These are phyloP conservation scores for Alternaria viburni DNA, from an alignment of 2,329 filamentous ascomycete species.

Conservation along the genomic window DNA sequence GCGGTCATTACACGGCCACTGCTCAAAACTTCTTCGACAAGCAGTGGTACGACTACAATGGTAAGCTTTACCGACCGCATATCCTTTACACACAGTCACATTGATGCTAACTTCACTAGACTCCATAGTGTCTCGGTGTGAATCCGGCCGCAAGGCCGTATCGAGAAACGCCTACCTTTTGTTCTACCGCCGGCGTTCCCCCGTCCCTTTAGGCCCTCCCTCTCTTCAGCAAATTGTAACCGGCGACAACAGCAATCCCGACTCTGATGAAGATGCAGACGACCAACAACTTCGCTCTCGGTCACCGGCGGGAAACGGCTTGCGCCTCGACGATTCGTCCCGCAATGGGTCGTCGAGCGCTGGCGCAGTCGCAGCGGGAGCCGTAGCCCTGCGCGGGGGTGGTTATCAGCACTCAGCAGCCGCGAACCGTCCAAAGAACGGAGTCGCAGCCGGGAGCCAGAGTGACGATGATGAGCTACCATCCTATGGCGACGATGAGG, in stretches of 20 bases:
- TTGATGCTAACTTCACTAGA: conserved; percentile 59
- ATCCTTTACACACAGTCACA: not conserved
- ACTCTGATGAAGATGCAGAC: conserved; percentile 54
- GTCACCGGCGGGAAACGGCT: conserved; percentile 77
- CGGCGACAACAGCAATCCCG: conserved; percentile 57
- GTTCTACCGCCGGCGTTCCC: conserved; percentile 90
- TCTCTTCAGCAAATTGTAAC: conserved; percentile 73
- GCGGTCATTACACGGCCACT: conserved; percentile 94
- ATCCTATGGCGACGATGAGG: conserved; percentile 32
- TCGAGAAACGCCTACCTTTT: conserved; percentile 85
- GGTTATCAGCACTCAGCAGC: conserved; percentile 43
- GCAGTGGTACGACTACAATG: conserved; percentile 96
- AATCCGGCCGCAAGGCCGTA: conserved; percentile 68
- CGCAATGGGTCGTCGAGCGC: conserved; percentile 90
- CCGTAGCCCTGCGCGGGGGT: conserved; percentile 46
- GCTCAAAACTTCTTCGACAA: conserved; percentile 90
- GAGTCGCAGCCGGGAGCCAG: conserved; percentile 43
- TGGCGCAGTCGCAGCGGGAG: conserved; percentile 77
- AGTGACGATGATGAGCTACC: conserved; percentile 30
- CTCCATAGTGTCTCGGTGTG: conserved; percentile 70
- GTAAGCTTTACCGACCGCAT: conserved; percentile 54
- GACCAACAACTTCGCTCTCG: conserved; percentile 42
- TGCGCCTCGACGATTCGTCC: conserved; percentile 87
- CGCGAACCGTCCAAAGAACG: conserved; percentile 42
- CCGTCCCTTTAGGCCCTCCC: conserved; percentile 77